These are phyloP conservation scores for Massarina eburnea DNA, from an alignment of 2,329 filamentous ascomycete genomes.

Conservation along the genomic window DNA sequence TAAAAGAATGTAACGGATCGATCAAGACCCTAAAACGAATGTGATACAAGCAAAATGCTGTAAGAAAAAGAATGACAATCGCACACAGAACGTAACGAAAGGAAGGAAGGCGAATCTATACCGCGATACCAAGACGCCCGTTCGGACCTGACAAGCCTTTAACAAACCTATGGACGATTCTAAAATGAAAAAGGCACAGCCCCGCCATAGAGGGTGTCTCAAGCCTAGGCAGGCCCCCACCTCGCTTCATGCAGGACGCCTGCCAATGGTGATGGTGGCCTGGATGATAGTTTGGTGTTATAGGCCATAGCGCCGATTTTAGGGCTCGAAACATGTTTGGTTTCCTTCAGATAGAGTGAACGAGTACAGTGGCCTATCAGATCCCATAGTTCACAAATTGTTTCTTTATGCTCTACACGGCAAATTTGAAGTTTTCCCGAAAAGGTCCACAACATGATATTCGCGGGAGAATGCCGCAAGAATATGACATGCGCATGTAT, in stretches of 20 bases:
- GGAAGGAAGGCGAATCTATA: conserved; percentile 20
- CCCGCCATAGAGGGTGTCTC: conserved; percentile 17
- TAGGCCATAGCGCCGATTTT: conserved; percentile 12
- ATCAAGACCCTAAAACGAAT: conserved; percentile 25
- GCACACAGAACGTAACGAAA: conserved; percentile 16
- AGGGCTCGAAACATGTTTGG: conserved; percentile 34
- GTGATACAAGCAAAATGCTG: conserved; percentile 9
- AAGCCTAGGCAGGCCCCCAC: conserved; percentile 15
- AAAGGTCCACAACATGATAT: neutral
- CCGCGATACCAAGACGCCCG: conserved; percentile 1
- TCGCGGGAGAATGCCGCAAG: neutral
- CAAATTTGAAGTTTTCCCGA: neutral
- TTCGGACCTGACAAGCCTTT: conserved; percentile 7
- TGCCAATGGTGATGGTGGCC: neutral
- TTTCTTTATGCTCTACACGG: conserved; percentile 7
- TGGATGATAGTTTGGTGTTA: conserved; percentile 1
- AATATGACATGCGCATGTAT: too few relatives aligned
- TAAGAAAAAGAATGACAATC: conserved; percentile 25
- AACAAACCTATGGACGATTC: conserved; percentile 13
- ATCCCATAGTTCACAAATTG: conserved; percentile 6
- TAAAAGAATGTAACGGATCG: conserved; percentile 28
- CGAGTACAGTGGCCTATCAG: conserved; percentile 5
- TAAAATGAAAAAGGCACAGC: conserved; percentile 10
- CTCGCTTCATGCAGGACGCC: conserved; percentile 20
- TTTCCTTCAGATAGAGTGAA: conserved; percentile 16